Evolutionary conservation across 805 yeast species (phyloP).

Genomic region (Dipodascopsis uninucleata): DNA sequence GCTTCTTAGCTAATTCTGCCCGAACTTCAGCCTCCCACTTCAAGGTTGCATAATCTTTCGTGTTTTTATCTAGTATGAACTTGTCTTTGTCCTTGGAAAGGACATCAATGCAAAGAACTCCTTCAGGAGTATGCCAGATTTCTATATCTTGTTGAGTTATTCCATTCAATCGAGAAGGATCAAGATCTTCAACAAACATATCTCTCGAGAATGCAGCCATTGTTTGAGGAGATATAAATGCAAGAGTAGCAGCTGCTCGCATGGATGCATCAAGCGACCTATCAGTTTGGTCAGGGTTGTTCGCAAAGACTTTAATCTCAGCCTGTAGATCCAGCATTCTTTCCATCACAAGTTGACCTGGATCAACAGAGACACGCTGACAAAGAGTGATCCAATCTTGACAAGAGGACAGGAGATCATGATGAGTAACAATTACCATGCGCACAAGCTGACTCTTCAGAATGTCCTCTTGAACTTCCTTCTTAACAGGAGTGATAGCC

Average conservation of each 20-base stretch:
- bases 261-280: slow-evolving; percentile 30
- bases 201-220: slow-evolving; percentile 51
- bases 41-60: slow-evolving; percentile 77
- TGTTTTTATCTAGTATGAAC: slow-evolving; percentile 57
- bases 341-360: slow-evolving; percentile 50
- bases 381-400: slow-evolving; percentile 78
- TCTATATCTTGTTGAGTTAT: slow-evolving; percentile 50
- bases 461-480: slow-evolving; percentile 33
- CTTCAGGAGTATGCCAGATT: slow-evolving; percentile 69
- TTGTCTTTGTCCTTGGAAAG: slow-evolving; percentile 45
- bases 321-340: slow-evolving; percentile 32
- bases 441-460: slow-evolving; percentile 35
- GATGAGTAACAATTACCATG: slow-evolving; percentile 47
- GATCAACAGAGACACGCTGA: slow-evolving; percentile 57
- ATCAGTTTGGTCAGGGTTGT: slow-evolving; percentile 31
- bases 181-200: slow-evolving; percentile 45
- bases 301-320: slow-evolving; percentile 30
- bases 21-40: slow-evolving; percentile 88
- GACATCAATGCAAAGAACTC: slow-evolving; percentile 64
- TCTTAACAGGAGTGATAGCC: slow-evolving; percentile 29
- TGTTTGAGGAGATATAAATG: slow-evolving; percentile 55
- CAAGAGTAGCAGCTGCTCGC: slow-evolving; percentile 40
- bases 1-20: slow-evolving; percentile 54
- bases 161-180: slow-evolving; percentile 36
- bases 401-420: slow-evolving; percentile 38